Percentiles rank a stretch among this genome's conserved stretches.
phyloP scores from a whole-genome alignment of 208 protist genomes.

The Naegleria lovaniensis region DNA sequence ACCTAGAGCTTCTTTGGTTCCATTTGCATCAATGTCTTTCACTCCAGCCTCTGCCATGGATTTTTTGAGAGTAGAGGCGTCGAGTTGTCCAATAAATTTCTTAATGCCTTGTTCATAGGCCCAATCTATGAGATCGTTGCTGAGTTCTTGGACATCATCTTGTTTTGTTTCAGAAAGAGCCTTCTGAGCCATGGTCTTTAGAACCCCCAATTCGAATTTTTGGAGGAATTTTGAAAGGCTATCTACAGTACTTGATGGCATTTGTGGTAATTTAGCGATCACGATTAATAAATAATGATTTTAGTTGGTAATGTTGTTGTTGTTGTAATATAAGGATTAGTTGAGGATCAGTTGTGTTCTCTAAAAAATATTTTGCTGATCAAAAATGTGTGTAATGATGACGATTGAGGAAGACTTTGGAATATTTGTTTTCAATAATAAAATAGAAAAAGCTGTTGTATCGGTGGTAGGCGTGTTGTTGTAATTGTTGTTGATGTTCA shows the following conservation, averaged over 20 bases:
- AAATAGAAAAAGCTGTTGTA: too few species aligned
- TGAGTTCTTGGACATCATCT: too few species aligned
- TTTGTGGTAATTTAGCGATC: background rate
- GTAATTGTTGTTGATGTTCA: too few species aligned
- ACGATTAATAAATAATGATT: too few species aligned
- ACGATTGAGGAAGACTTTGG: too few species aligned
- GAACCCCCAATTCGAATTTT: background rate
- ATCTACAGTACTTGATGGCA: background rate
- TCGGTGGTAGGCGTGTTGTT: too few species aligned
- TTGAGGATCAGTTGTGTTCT: too few species aligned
- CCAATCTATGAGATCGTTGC: background rate
- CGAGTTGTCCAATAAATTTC: background rate
- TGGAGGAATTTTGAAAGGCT: background rate
- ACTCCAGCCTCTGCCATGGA: background rate
- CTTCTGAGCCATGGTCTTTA: background rate
- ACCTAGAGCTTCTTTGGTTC: background rate
- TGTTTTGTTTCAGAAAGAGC: background rate
- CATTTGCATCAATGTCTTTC: background rate
- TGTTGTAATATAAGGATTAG: too few species aligned
- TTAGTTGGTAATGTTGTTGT: too few species aligned
- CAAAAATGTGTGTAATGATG: too few species aligned
- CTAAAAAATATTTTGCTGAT: too few species aligned
- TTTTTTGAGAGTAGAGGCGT: background rate
- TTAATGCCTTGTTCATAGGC: background rate
- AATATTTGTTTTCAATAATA: too few species aligned